These are phyloP conservation scores for Solanum paucissectum DNA, from an alignment of 257 asterid species.

Conservation along the genomic window DNA sequence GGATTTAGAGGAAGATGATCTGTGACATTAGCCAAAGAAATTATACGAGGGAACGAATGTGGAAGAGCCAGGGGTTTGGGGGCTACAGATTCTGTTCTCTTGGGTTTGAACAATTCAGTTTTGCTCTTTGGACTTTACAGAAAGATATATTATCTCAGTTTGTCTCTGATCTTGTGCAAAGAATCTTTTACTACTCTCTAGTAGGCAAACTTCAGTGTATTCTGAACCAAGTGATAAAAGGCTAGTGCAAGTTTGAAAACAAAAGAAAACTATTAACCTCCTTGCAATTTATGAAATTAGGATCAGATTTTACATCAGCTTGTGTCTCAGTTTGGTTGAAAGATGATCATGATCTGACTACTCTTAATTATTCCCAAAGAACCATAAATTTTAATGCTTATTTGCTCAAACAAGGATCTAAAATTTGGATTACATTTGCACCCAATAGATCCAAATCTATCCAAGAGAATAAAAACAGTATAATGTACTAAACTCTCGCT, in stretches of 20 bases:
- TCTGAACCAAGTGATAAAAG: background rate
- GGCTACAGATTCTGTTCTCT: background rate
- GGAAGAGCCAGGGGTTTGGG: background rate
- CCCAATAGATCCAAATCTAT: background rate
- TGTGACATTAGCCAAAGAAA: background rate
- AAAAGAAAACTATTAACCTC: background rate
- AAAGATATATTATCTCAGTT: background rate
- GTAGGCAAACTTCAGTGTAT: background rate
- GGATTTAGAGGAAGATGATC: constrained; percentile 39
- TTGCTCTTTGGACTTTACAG: background rate
- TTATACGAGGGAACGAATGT: background rate
- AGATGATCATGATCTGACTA: background rate
- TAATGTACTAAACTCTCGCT: background rate
- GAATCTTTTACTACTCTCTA: background rate
- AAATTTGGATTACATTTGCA: background rate
- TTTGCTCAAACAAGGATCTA: background rate
- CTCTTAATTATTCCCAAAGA: background rate
- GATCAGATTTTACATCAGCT: background rate
- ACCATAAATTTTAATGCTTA: background rate
- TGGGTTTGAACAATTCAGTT: background rate
- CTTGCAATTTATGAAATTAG: background rate
- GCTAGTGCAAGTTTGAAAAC: background rate
- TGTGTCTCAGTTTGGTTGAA: background rate
- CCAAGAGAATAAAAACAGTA: background rate
- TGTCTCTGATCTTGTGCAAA: background rate